Conservation (phyloP, 2,329 filamentous ascomycete species). For the Colletotrichum tamarilloi region DNA sequence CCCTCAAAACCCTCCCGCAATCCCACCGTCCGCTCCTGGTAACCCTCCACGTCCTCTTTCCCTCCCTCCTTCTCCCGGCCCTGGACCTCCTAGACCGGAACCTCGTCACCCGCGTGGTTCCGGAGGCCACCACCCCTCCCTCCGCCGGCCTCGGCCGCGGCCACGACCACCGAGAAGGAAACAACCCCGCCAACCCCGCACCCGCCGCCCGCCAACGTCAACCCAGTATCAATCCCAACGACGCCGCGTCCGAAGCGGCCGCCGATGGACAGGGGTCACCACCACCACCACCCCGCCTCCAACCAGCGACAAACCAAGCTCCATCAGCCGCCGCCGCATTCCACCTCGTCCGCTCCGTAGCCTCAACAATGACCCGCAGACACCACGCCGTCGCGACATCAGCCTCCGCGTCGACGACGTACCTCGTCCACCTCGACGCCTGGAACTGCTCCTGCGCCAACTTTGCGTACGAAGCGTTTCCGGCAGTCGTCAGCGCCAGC, state of each 20-base stretch:
- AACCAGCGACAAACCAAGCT: neutral
- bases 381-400: constrained; percentile 40
- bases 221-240: neutral
- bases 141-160: neutral
- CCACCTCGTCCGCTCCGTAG: constrained; percentile 75
- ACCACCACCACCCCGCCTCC: neutral
- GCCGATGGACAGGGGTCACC: neutral
- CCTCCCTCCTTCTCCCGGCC: constrained; percentile 82
- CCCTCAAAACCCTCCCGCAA: constrained; percentile 45
- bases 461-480: constrained; percentile 81
- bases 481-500: constrained; percentile 41
- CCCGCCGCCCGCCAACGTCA: neutral
- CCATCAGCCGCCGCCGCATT: constrained; percentile 42
- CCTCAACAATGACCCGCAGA: constrained; percentile 42
- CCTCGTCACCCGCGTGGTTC: constrained; percentile 71
- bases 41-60: constrained; percentile 87
- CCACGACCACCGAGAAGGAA: neutral
- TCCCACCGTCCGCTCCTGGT: constrained; percentile 70
- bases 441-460: constrained; percentile 94
- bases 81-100: constrained; percentile 87
- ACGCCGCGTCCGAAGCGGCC: neutral
- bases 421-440: constrained; percentile 77
- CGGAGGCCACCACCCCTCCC: neutral
- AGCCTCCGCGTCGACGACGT: constrained; percentile 47
- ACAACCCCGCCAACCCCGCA: constrained; percentile 20